These are phyloP conservation scores for Blastobotrys muscicola DNA, from an alignment of 805 yeast species.

Conservation along the genomic window DNA sequence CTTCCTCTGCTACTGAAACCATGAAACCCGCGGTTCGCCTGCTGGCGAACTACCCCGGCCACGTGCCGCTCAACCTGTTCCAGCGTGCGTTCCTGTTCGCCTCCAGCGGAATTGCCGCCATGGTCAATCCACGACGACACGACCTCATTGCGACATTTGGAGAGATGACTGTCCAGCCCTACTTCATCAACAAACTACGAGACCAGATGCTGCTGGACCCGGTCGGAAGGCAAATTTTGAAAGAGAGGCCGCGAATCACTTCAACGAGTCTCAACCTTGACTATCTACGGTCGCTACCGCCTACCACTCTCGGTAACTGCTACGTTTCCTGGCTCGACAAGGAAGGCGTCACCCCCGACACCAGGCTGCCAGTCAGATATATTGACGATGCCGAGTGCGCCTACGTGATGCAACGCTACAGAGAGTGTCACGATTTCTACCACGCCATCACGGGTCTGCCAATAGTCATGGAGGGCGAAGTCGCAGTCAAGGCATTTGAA, in stretches of 20 bases:
- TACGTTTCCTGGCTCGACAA: slow-evolving; percentile 73
- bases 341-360: slow-evolving; percentile 91
- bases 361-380: slow-evolving; percentile 77
- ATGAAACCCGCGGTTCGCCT: neutral
- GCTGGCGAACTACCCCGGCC: slow-evolving; percentile 49
- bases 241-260: slow-evolving; percentile 78
- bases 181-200: slow-evolving; percentile 52
- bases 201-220: slow-evolving; percentile 66
- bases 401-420: slow-evolving; percentile 83
- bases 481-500: slow-evolving; percentile 86
- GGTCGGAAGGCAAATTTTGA: slow-evolving; percentile 65
- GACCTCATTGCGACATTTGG: slow-evolving; percentile 45
- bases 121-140: slow-evolving; percentile 30
- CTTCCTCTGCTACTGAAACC: too few species aligned
- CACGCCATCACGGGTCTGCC: slow-evolving; percentile 89
- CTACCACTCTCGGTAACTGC: slow-evolving; percentile 65
- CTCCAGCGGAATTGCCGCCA: slow-evolving; percentile 73
- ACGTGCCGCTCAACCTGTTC: slow-evolving; percentile 57
- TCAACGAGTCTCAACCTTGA: slow-evolving; percentile 58
- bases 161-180: slow-evolving; percentile 76
- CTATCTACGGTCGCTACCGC: slow-evolving; percentile 49
- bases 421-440: slow-evolving; percentile 96
- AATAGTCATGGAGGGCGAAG: slow-evolving; percentile 90
- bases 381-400: slow-evolving; percentile 88
- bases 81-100: slow-evolving; percentile 59